Base-by-base conservation (phyloP, 192 early-diverging fungal species). In the Linnemannia elongata region DNA sequence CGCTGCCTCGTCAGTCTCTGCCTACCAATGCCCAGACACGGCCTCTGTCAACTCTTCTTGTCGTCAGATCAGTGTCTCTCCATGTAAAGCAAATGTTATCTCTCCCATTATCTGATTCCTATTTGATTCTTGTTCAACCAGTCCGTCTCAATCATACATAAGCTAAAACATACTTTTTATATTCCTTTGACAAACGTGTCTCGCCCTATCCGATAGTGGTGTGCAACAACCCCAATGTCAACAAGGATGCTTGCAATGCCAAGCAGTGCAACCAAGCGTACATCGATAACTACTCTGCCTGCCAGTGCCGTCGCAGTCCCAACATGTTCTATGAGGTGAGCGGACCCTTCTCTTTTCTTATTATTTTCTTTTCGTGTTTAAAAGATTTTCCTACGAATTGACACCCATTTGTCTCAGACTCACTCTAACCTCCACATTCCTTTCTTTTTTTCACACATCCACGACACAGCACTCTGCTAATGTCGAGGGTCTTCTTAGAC, bases 261-360 rank as follows among this genome's bases (percentile, higher is more conserved):
- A 82, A 71, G 38, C 80, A 82, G 74, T 82, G 80, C 74, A 82
- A 54, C 74, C 80, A 82, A 49, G 9, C 20, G 0, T 82, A 82
- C 41, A 71, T 82, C 13, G 49, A 82, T 39, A 71, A 82, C 49
- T 82, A 82, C 72, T 15, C 80, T 75, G 80, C 80, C 6, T 82
- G 80, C 30, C 63, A 76, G 52, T 82, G 80, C 52, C 63, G 68
- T 71, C 66, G 52, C 36, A 76, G 44, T 68, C 35, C 66, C 1
- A 76, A 38, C 54, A 44, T 41, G 22, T 81, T 81, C 41, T 81
- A 74, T 39, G 79, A 33, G 78, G 78, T 79, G 60, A 63, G 47
- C 12, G 57, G 22, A 3, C 6, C 38, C 47, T 6, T 7, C 18
- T n/a, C n/a, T 6, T 45, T 44, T 74, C n/a, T n/a, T n/a, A n/a